A percentile compares a stretch with the other conserved stretches of the same genome.
These are phyloP conservation scores for Cystobasidium tubakii DNA, from an alignment of 768 basidiomycete species.

Conservation along the genomic window DNA sequence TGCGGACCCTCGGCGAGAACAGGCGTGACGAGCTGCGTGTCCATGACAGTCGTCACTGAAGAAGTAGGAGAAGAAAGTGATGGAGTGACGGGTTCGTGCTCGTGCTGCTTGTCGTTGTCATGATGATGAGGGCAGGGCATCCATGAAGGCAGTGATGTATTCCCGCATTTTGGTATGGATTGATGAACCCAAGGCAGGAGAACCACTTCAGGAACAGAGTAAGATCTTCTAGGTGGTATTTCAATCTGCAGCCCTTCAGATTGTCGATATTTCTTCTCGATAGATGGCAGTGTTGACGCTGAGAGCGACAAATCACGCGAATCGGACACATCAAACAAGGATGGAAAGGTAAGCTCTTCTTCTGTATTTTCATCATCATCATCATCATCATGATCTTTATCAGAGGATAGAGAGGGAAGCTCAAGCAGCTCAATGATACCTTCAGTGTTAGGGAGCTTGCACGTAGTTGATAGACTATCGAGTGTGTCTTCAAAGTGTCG, in stretches of 20 bases:
- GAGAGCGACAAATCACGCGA: no score
- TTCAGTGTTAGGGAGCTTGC: background rate
- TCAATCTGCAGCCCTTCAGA: background rate
- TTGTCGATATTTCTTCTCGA: background rate
- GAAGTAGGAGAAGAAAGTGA: background rate
- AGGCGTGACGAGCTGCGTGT: background rate
- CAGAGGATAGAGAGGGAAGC: no score
- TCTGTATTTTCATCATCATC: background rate
- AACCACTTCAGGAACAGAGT: background rate
- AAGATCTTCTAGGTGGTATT: background rate
- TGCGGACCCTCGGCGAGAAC: background rate
- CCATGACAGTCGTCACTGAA: background rate
- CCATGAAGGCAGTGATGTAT: background rate
- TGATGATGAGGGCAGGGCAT: background rate
- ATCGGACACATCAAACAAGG: no score
- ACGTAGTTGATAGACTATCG: background rate
- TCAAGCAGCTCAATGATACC: background rate
- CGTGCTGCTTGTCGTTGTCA: background rate
- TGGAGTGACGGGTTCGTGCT: background rate
- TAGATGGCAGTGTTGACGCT: no score
- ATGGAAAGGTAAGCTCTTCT: background rate
- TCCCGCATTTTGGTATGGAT: background rate
- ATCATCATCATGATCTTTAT: background rate
- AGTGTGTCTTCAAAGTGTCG: background rate
- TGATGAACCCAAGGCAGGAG: background rate